Base-by-base conservation (phyloP, 805 yeast species). In the Kluyveromyces lactis region DNA sequence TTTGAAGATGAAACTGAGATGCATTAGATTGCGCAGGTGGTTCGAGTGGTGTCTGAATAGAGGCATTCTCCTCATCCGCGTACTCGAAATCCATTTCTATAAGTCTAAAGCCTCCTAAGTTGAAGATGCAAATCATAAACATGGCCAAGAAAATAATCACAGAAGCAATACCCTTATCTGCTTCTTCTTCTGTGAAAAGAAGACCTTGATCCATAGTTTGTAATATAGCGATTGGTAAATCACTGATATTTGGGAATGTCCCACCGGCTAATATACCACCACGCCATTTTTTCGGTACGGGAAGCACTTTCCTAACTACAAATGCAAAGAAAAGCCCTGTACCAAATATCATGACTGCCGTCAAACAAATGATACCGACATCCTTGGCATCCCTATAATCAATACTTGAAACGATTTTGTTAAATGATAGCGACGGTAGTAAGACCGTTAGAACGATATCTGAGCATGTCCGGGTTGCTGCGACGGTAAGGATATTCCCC, bases 81-180 rank as follows among this genome's bases (percentile, higher is more conserved):
- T 51, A 51, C 13, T 48, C 57, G 53, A 86, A 82, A 58, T 87
- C 97, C 61, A 71, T 66, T 41, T 77, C 83, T 18, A 86, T 69
- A 40, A 87, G 62, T 46, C 77, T 68, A 51, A 78, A 81, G 1
- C 85, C 77, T 8, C 96, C 96, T 28, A 81, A 56, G 50, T 84
- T 81, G 63, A 87, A 87, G 13, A 85, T 74, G 53, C 71, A 64
- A 31, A 79, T 58, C 41, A 77, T 63, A 60, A 82, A 85, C 26
- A 81, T 69, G 3, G 86, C 81, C 33, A 81, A 66, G 50, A 81
- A 83, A 26, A 87, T 79, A 51, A 87, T 81, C 16, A 84, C 81
- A 59, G 82, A 85, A 1, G 96, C 92, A 18, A 82, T 81, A 18
- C 96, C 97, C 49, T 73, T 72, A 39, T 75, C 69, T 27, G 85